Percentiles rank a stretch among this genome's conserved stretches.
Evolutionary conservation across 352 stramenopile genomes (phyloP).

Genomic region (Plasmopara viticola): DNA sequence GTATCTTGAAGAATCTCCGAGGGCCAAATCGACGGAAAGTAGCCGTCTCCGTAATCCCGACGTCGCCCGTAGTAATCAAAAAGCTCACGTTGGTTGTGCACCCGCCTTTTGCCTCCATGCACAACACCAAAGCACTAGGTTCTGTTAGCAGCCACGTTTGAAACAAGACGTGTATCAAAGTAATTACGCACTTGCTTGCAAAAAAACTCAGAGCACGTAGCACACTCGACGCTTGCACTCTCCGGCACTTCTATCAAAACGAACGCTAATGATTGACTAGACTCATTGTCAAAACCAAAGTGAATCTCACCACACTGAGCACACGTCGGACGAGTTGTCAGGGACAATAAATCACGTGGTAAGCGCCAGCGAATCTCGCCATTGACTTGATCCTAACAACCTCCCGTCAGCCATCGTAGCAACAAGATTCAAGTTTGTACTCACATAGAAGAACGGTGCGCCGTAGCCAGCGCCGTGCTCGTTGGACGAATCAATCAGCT

Average conservation of each 20-base stretch:
- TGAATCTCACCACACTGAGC: constrained; percentile 79
- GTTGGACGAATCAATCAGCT: constrained; percentile 84
- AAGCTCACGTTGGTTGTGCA: constrained; percentile 71
- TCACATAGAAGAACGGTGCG: constrained; percentile 90
- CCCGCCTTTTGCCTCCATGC: constrained; percentile 72
- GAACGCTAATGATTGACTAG: neutral
- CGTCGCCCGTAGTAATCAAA: constrained; percentile 90
- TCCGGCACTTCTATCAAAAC: constrained; percentile 29
- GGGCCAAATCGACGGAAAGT: constrained; percentile 87
- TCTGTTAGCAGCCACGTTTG: neutral
- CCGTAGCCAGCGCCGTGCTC: constrained; percentile 56
- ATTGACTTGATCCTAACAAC: constrained; percentile 81
- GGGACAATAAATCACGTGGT: constrained; percentile 81
- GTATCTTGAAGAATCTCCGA: constrained; percentile 82
- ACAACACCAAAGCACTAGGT: constrained; percentile 75
- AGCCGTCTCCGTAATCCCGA: constrained; percentile 88
- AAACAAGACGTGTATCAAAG: too few species aligned
- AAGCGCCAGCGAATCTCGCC: constrained; percentile 88
- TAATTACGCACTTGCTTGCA: constrained; percentile 45
- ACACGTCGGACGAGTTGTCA: constrained; percentile 69
- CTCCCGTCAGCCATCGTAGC: constrained; percentile 1
- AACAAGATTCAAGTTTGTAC: constrained; percentile 4
- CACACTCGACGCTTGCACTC: constrained; percentile 78
- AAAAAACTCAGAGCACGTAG: constrained; percentile 88
- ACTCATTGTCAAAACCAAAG: neutral